phyloP scores from a whole-genome alignment of 148 eudicot genomes.

The Limonium bicolor region DNA sequence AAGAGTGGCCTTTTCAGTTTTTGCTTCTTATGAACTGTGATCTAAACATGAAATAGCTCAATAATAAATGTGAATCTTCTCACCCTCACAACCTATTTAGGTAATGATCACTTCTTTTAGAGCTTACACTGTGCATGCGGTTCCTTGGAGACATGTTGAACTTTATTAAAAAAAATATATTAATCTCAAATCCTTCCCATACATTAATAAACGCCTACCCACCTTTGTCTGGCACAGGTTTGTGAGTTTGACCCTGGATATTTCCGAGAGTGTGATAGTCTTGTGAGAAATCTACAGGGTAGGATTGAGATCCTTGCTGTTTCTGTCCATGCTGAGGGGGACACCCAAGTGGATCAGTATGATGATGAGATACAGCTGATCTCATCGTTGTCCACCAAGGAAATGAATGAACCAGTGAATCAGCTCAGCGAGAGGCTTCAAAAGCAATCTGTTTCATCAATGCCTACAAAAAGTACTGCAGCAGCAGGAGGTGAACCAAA shows the following conservation, averaged over 20 bases:
- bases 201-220: constrained; percentile 2
- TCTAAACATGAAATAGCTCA: too few species aligned
- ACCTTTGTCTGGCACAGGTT: too few species aligned
- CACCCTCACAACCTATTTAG: too few species aligned
- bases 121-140: too few species aligned
- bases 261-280: constrained; percentile 66
- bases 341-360: constrained; percentile 51
- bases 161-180: too few species aligned
- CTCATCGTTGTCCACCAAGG: constrained; percentile 22
- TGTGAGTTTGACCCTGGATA: constrained; percentile 73
- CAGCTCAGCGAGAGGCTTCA: constrained; percentile 43
- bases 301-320: constrained; percentile 80
- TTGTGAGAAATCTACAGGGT: constrained; percentile 69
- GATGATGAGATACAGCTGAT: constrained; percentile 41
- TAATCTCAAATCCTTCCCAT: neutral
- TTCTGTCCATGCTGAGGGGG: constrained; percentile 69
- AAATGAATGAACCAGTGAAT: constrained; percentile 16
- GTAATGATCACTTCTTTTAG: too few species aligned
- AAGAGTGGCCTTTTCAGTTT: too few species aligned
- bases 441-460: constrained; percentile 37
- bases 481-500: constrained; percentile 37
- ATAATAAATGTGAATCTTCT: too few species aligned
- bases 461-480: too few species aligned
- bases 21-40: too few species aligned
- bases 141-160: too few species aligned